phyloP scores from a whole-genome alignment of 495 filamentous ascomycete species.

The Daldinia decipiens region DNA sequence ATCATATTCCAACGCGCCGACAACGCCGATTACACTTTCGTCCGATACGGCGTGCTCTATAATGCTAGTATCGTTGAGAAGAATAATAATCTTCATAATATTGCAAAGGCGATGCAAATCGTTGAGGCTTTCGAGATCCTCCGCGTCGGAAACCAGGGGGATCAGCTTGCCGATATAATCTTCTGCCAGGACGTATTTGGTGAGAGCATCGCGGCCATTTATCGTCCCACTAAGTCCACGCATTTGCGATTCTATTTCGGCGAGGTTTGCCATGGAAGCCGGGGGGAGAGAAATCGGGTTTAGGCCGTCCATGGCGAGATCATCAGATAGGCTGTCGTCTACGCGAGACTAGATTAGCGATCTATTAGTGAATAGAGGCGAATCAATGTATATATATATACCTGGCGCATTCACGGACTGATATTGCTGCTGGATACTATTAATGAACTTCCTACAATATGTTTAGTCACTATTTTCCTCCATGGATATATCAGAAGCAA shows the following conservation, averaged over 20 bases:
- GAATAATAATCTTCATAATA: slow-evolving; percentile 95
- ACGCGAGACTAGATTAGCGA: slow-evolving; percentile 26
- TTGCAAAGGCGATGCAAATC: slow-evolving; percentile 94
- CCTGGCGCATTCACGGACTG: slow-evolving; percentile 44
- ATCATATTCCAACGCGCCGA: slow-evolving; percentile 97
- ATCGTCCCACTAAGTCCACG: slow-evolving; percentile 77
- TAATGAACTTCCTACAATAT: slow-evolving; percentile 84
- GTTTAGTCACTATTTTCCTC: slow-evolving; percentile 28
- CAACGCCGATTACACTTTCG: slow-evolving; percentile 87
- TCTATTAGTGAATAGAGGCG: not conserved
- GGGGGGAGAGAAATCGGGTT: slow-evolving; percentile 78
- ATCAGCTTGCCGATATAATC: slow-evolving; percentile 90
- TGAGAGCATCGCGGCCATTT: slow-evolving; percentile 84
- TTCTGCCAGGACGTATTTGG: slow-evolving; percentile 83
- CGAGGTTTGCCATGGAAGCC: slow-evolving; percentile 80
- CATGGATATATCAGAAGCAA: slow-evolving; percentile 1
- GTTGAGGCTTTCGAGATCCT: slow-evolving; percentile 85
- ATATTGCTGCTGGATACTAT: slow-evolving; percentile 74
- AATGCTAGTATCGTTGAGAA: slow-evolving; percentile 92
- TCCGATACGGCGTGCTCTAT: slow-evolving; percentile 95
- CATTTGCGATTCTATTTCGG: slow-evolving; percentile 84
- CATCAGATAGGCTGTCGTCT: slow-evolving; percentile 94
- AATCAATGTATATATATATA: slow-evolving; percentile 21
- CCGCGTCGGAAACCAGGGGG: slow-evolving; percentile 83
- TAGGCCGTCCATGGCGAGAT: slow-evolving; percentile 71